Evolutionary conservation across 164 flowering plant genomes (phyloP).

Genomic region (Saururus chinensis): DNA sequence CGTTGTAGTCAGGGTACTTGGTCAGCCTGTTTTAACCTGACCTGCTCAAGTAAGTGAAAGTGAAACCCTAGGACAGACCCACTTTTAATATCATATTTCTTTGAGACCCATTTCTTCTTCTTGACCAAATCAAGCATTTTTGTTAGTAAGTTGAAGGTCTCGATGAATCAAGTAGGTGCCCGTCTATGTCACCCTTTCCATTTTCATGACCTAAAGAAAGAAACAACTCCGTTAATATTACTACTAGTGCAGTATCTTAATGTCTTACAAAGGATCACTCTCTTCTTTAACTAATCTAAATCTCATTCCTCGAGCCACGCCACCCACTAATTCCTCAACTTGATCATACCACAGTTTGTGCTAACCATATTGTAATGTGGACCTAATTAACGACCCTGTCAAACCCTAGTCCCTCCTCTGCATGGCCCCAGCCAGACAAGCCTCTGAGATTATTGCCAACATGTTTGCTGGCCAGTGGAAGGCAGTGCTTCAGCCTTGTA

Average conservation of each 20-base stretch:
- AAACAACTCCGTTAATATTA: background rate
- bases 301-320: slow-evolving; percentile 15
- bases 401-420: background rate
- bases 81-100: too few relatives aligned
- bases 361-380: background rate
- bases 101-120: background rate
- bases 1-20: too few relatives aligned
- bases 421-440: slow-evolving; percentile 1
- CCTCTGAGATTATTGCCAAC: background rate
- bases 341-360: background rate
- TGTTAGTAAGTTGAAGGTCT: background rate
- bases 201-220: background rate
- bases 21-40: background rate
- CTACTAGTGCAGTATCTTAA: background rate
- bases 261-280: background rate
- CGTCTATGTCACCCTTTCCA: background rate
- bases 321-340: slow-evolving; percentile 2
- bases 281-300: slow-evolving; percentile 3
- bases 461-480: background rate
- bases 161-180: background rate
- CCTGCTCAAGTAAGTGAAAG: background rate
- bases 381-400: slow-evolving; percentile 3
- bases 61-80: too few relatives aligned
- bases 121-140: slow-evolving; percentile 1
- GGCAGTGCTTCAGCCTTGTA: background rate